Evolutionary conservation across 257 asterid genomes (phyloP).

Genomic region (Handroanthus guayacan): DNA sequence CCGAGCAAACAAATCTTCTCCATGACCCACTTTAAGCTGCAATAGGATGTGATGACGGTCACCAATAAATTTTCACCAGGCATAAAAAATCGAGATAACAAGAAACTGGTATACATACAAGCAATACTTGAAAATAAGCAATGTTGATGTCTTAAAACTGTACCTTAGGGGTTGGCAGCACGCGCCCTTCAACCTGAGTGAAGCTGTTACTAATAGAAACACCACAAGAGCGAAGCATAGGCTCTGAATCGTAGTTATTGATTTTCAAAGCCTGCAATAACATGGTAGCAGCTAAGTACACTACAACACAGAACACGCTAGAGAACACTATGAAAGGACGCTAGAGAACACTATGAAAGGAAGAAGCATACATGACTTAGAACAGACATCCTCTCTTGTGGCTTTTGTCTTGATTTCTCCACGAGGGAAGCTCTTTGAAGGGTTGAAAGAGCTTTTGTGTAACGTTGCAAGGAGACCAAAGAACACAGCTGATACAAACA

Average conservation of each 20-base stretch:
- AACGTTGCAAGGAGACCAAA: slow-evolving; percentile 82
- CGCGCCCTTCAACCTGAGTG: slow-evolving; percentile 86
- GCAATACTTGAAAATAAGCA: not conserved
- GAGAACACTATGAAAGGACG: not conserved
- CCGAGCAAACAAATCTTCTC: slow-evolving; percentile 74
- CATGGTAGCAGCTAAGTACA: slow-evolving; percentile 16
- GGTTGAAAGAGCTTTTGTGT: slow-evolving; percentile 74
- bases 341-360: not conserved
- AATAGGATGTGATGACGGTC: slow-evolving; percentile 27
- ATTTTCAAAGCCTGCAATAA: slow-evolving; percentile 74
- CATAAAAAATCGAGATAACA: not conserved
- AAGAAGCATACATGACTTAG: slow-evolving; percentile 59
- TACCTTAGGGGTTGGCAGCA: slow-evolving; percentile 87
- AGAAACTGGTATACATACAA: not conserved
- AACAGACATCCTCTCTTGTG: slow-evolving; percentile 79
- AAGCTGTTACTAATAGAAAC: slow-evolving; percentile 67
- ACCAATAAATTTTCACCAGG: slow-evolving; percentile 19
- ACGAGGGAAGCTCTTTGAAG: slow-evolving; percentile 81
- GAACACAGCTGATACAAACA: slow-evolving; percentile 63
- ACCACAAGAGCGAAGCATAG: slow-evolving; percentile 80
- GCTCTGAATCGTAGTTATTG: slow-evolving; percentile 80
- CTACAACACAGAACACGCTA: not conserved
- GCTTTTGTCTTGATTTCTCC: slow-evolving; percentile 89
- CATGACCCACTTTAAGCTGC: slow-evolving; percentile 86
- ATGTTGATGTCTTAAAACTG: not conserved